Percentiles rank a stretch among this genome's conserved stretches.
phyloP scores from a whole-genome alignment of 2,329 filamentous ascomycete species.

The Rhynchosporium agropyri region DNA sequence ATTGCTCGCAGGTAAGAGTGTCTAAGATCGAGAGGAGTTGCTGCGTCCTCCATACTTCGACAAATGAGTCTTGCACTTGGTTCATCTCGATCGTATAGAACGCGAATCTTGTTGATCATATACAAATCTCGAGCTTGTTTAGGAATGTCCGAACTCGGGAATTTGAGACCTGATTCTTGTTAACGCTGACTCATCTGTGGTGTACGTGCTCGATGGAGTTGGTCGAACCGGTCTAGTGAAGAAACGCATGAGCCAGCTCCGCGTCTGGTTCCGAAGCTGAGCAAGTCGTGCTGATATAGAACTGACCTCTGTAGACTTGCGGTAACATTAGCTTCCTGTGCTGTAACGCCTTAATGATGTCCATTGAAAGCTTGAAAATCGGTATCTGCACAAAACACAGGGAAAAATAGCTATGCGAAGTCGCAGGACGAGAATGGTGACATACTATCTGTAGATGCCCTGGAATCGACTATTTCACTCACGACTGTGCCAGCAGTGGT shows the following conservation, averaged over 20 bases:
- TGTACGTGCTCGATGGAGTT: not conserved
- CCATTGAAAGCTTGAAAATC: not conserved
- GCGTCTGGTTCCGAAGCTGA: not conserved
- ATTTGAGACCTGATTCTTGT: conserved; percentile 49
- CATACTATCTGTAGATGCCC: conserved; percentile 24
- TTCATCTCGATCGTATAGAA: conserved; percentile 81
- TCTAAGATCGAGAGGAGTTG: conserved; percentile 76
- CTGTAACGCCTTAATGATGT: not conserved
- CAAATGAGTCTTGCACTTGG: conserved; percentile 80
- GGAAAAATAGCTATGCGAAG: not conserved
- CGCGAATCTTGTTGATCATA: conserved; percentile 81
- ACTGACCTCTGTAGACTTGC: conserved; percentile 20
- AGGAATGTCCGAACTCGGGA: conserved; percentile 82
- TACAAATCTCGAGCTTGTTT: conserved; percentile 83
- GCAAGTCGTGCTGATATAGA: not conserved
- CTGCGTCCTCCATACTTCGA: conserved; percentile 69
- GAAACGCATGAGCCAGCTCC: not conserved
- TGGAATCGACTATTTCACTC: conserved; percentile 24
- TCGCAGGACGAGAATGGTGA: not conserved
- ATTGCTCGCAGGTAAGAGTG: conserved; percentile 84
- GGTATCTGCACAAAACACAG: not conserved
- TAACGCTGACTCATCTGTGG: not conserved
- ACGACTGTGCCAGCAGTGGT: conserved; percentile 24
- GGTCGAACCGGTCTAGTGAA: not conserved
- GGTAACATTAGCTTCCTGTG: not conserved